Percentiles rank a stretch among this genome's conserved stretches.
Evolutionary conservation across 306 rosid genomes (phyloP).

Genomic region (Acacia melanoxylon): DNA sequence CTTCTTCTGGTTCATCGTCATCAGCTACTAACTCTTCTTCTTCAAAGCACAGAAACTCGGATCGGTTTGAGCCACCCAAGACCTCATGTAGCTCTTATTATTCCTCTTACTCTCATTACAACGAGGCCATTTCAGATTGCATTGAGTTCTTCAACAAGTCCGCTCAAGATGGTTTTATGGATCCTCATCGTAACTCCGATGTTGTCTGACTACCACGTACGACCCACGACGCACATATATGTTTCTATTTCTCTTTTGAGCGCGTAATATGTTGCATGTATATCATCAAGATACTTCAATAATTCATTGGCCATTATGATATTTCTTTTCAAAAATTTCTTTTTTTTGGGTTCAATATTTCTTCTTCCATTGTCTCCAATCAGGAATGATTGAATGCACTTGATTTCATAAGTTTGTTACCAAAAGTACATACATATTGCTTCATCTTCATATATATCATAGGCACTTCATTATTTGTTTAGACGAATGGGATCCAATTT

Average conservation of each 20-base stretch:
- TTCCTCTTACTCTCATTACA: constrained; percentile 77
- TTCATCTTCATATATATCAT: neutral
- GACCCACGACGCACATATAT: constrained; percentile 2
- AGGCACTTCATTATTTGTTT: neutral
- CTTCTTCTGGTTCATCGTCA: neutral
- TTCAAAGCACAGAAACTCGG: constrained; percentile 42
- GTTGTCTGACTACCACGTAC: constrained; percentile 34
- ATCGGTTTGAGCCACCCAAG: constrained; percentile 79
- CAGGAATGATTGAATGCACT: neutral
- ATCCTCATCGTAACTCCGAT: constrained; percentile 44
- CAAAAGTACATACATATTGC: neutral
- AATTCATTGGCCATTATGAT: neutral
- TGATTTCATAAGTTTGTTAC: neutral
- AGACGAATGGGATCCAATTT: neutral
- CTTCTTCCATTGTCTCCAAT: neutral
- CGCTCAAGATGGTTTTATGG: constrained; percentile 52
- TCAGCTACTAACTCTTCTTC: constrained; percentile 13
- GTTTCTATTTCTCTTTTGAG: neutral
- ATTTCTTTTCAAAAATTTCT: neutral
- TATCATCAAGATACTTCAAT: neutral
- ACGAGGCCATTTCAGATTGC: constrained; percentile 84
- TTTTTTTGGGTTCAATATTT: neutral
- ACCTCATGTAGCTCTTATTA: constrained; percentile 83
- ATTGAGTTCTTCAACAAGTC: constrained; percentile 90
- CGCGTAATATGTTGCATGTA: constrained; percentile 13